A percentile compares a stretch with the other conserved stretches of the same genome.
These are phyloP conservation scores for Parachaetomium inaequale DNA, from an alignment of 495 filamentous ascomycete genomes.

Conservation along the genomic window DNA sequence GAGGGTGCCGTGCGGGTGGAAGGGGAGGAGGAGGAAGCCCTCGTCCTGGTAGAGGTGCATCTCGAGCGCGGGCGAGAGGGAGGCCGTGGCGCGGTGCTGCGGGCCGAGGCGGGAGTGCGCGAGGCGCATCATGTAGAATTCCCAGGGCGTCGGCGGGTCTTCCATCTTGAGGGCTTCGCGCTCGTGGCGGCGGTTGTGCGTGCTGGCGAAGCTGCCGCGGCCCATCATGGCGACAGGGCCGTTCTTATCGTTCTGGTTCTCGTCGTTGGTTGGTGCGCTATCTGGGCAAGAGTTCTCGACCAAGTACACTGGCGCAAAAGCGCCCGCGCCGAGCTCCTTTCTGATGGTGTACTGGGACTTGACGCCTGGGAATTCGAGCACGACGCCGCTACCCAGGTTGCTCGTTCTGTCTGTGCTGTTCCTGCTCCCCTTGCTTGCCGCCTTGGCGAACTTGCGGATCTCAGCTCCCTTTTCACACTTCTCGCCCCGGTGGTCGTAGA, in stretches of 20 bases:
- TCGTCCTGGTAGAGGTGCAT: constrained; percentile 86
- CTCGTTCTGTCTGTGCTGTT: constrained; percentile 59
- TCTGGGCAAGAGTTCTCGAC: constrained; percentile 62
- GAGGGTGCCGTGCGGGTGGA: constrained; percentile 83
- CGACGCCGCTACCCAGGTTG: constrained; percentile 51
- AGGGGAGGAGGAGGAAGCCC: constrained; percentile 79
- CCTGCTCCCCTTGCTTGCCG: constrained; percentile 57
- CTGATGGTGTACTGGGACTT: constrained; percentile 68
- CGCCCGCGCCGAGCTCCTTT: constrained; percentile 86
- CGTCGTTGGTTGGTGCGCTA: constrained; percentile 39
- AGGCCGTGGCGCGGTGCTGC: constrained; percentile 63
- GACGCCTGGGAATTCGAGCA: constrained; percentile 63
- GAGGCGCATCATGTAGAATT: constrained; percentile 91
- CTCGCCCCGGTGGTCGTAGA: constrained; percentile 60
- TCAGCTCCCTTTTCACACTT: constrained; percentile 61
- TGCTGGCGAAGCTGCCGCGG: constrained; percentile 46
- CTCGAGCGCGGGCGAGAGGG: constrained; percentile 76
- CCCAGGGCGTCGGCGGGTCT: constrained; percentile 78
- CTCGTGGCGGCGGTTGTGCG: constrained; percentile 43
- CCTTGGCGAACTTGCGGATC: constrained; percentile 74
- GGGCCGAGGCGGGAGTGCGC: constrained; percentile 68
- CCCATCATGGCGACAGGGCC: constrained; percentile 44
- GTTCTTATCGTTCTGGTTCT: constrained; percentile 49
- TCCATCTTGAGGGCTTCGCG: constrained; percentile 94
- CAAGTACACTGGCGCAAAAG: constrained; percentile 92